phyloP scores from a whole-genome alignment of 192 early-diverging fungal species.

The Spizellomyces punctatus region DNA sequence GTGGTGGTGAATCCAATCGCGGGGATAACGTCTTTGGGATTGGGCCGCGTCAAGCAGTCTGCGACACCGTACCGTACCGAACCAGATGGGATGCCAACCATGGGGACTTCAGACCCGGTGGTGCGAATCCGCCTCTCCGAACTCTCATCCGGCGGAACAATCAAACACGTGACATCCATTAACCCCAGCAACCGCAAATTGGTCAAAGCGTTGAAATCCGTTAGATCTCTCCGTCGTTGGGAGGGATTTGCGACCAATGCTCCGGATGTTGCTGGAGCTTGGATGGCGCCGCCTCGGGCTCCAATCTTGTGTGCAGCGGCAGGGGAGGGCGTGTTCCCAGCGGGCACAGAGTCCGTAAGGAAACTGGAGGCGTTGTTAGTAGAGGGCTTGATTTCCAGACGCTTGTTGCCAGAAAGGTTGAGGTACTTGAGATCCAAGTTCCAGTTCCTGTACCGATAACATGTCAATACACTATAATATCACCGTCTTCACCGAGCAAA shows the following conservation, averaged over 20 bases:
- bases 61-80: slow-evolving; percentile 84
- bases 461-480: slow-evolving; percentile 21
- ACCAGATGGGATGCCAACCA: slow-evolving; percentile 59
- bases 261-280: slow-evolving; percentile 31
- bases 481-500: not conserved
- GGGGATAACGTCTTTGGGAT: not conserved
- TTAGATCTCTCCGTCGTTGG: slow-evolving; percentile 49
- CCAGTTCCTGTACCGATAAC: slow-evolving; percentile 63
- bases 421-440: slow-evolving; percentile 86
- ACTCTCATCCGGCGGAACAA: slow-evolving; percentile 80
- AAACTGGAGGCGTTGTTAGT: slow-evolving; percentile 11
- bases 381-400: slow-evolving; percentile 79
- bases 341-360: slow-evolving; percentile 1
- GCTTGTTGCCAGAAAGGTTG: slow-evolving; percentile 87
- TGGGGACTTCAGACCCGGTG: slow-evolving; percentile 65
- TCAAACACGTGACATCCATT: slow-evolving; percentile 88
- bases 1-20: not conserved
- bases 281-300: slow-evolving; percentile 33
- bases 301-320: slow-evolving; percentile 29
- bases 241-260: slow-evolving; percentile 44
- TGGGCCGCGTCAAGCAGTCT: slow-evolving; percentile 67
- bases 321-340: slow-evolving; percentile 38
- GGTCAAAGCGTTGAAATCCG: slow-evolving; percentile 77
- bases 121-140: slow-evolving; percentile 81
- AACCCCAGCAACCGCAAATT: slow-evolving; percentile 81